Base-by-base conservation (phyloP, 208 protist genomes). In the Leptomonas pyrrhocoris region DNA sequence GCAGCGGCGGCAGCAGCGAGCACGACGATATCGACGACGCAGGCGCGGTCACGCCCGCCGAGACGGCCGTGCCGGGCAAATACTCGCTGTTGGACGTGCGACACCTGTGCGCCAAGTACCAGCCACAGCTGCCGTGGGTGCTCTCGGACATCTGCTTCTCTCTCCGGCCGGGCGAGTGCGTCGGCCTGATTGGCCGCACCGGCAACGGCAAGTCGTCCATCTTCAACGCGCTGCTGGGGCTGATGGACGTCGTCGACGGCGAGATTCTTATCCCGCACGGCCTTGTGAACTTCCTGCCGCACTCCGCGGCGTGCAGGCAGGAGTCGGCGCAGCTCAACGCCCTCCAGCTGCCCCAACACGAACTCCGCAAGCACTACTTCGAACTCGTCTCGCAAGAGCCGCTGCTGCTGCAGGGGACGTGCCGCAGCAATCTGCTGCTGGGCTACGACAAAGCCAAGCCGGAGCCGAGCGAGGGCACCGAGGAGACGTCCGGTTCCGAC, bases 311-410 rank as follows among this genome's bases (percentile, higher is more conserved):
- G 45, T 49, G 53, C n/a, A 36, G 19, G 55, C 45, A 50, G 19
- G 13, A 38, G 25, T 54, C 71, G 38, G 23, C 38, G 25, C 62
- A 70, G 31, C 15, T 76, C 36, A 76, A 76, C 56, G 62, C 71
- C 25, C 43, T 76, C 0, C 27, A 54, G 12, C 61, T 76, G 21
- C 38, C 61, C 6, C 71, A 59, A 63, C 69, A 57, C 45, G 65
- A 31, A n/a, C 71, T 99, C 25, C 88, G 99, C 30, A 83, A 72
- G 50, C 43, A 68, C 28, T 85, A 84, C 49, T 89, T 99, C 28
- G 71, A 94, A 48, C 98, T 99, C 46, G 99, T 99, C 66, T 98
- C 98, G 21, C 99, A 99, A 88, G 97, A 99, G 67, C 98, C 98
- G 28, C 72, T 99, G 25, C 79, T 99, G 28, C 95, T 99, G 58